Conservation (phyloP, 2,329 filamentous ascomycete genomes). For the Furcasterigmium furcatum region DNA sequence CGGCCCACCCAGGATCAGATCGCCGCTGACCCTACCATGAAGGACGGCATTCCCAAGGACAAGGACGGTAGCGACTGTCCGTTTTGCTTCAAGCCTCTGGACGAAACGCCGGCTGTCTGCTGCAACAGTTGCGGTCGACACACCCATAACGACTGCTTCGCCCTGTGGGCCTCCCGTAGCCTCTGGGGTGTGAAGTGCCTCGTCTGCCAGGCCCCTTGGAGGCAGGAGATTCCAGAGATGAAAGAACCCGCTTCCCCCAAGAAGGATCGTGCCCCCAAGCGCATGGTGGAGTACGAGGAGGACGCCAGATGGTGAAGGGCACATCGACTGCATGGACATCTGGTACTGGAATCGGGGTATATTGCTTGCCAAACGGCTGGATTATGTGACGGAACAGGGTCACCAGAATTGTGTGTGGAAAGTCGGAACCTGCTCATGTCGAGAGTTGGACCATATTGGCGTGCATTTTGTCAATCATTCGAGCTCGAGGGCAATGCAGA, state of each 20-base stretch:
- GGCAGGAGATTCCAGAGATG: neutral
- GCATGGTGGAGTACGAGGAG: no score
- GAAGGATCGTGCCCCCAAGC: no score
- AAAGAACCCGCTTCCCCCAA: neutral
- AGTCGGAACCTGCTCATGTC: no score
- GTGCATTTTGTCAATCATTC: no score
- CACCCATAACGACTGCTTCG: constrained; percentile 7
- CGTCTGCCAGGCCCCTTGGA: constrained; percentile 5
- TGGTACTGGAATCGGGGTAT: no score
- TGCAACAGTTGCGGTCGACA: constrained; percentile 9
- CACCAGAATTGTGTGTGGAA: no score
- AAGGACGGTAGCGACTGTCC: constrained; percentile 6
- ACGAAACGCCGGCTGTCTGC: neutral
- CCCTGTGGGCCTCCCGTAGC: neutral
- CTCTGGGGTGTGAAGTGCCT: constrained; percentile 5
- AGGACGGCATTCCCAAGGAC: constrained; percentile 6
- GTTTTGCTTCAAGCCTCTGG: constrained; percentile 7
- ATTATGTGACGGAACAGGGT: no score
- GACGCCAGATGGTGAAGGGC: no score
- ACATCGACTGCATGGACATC: no score
- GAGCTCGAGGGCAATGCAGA: no score
- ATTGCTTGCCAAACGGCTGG: no score
- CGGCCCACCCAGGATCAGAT: constrained; percentile 5
- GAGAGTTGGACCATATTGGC: no score
- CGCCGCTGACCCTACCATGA: constrained; percentile 3